Percentiles rank a stretch among this genome's conserved stretches.
Conservation (phyloP, 495 filamentous ascomycete genomes). For the Penicillium cataractarum region DNA sequence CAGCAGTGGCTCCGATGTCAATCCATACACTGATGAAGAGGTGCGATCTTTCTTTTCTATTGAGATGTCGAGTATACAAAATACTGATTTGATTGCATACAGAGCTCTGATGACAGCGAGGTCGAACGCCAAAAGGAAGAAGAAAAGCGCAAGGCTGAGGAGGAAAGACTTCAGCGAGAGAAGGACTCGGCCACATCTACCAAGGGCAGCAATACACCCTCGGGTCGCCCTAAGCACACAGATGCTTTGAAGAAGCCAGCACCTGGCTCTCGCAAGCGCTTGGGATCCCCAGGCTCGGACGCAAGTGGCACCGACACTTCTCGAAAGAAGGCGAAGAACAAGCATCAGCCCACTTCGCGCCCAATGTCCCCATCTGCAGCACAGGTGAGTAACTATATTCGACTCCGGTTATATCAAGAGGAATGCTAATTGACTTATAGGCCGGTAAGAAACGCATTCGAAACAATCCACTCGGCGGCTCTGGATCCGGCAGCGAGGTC, state of each 20-base stretch:
- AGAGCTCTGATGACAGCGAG: conserved; percentile 53
- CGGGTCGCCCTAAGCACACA: conserved; percentile 57
- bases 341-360: conserved; percentile 61
- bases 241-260: conserved; percentile 60
- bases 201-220: conserved; percentile 76
- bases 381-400: conserved; percentile 31
- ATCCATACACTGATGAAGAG: conserved; percentile 72
- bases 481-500: conserved; percentile 75
- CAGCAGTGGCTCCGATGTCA: conserved; percentile 70
- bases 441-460: conserved; percentile 51
- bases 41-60: conserved; percentile 25
- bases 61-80: neutral
- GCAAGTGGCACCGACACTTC: conserved; percentile 87
- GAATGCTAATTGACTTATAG: conserved; percentile 27
- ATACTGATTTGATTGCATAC: conserved; percentile 12
- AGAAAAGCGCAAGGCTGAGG: conserved; percentile 72
- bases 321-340: conserved; percentile 86
- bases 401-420: neutral
- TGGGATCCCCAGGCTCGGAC: conserved; percentile 86
- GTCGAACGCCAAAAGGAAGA: conserved; percentile 65
- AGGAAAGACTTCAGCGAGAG: conserved; percentile 53
- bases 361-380: conserved; percentile 52
- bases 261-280: conserved; percentile 73
- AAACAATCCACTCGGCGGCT: conserved; percentile 44
- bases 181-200: conserved; percentile 62